Conservation (phyloP, 2,329 filamentous ascomycete species). For the Alternaria gaisen region DNA sequence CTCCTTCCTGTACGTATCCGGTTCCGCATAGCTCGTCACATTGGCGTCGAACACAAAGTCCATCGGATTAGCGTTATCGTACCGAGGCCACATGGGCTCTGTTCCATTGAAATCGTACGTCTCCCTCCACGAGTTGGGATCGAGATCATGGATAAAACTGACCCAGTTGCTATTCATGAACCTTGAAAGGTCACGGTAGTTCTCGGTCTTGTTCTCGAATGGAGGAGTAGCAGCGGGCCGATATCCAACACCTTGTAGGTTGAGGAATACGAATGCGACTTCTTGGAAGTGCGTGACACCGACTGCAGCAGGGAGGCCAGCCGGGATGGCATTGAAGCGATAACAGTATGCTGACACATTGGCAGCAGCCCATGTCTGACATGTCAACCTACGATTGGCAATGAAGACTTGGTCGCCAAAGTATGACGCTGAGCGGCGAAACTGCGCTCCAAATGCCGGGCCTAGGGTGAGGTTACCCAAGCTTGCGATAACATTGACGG, state of each 20-base stretch:
- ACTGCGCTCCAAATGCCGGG: constrained; percentile 52
- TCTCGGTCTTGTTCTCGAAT: constrained; percentile 48
- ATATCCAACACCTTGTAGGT: constrained; percentile 56
- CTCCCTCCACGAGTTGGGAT: constrained; percentile 39
- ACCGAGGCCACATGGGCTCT: constrained; percentile 53
- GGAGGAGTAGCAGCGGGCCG: constrained; percentile 39
- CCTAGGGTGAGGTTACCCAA: constrained; percentile 30
- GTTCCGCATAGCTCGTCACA: constrained; percentile 51
- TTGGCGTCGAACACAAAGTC: constrained; percentile 61
- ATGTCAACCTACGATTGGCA: constrained; percentile 63
- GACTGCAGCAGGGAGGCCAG: constrained; percentile 53
- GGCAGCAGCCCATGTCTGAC: constrained; percentile 60
- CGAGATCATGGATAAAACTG: constrained; percentile 55
- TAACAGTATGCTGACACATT: constrained; percentile 66
- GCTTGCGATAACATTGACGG: constrained; percentile 38
- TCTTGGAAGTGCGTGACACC: constrained; percentile 66
- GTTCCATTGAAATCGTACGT: constrained; percentile 25
- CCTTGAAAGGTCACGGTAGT: constrained; percentile 51
- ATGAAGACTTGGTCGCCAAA: constrained; percentile 65
- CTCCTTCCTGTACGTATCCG: constrained; percentile 55
- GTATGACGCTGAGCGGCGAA: constrained; percentile 62
- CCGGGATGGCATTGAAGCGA: constrained; percentile 66
- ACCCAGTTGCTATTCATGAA: constrained; percentile 58
- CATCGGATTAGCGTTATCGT: constrained; percentile 46
- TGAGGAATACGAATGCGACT: constrained; percentile 59